Base-by-base conservation (phyloP, 257 asterid species). In the Solanum pennellii region DNA sequence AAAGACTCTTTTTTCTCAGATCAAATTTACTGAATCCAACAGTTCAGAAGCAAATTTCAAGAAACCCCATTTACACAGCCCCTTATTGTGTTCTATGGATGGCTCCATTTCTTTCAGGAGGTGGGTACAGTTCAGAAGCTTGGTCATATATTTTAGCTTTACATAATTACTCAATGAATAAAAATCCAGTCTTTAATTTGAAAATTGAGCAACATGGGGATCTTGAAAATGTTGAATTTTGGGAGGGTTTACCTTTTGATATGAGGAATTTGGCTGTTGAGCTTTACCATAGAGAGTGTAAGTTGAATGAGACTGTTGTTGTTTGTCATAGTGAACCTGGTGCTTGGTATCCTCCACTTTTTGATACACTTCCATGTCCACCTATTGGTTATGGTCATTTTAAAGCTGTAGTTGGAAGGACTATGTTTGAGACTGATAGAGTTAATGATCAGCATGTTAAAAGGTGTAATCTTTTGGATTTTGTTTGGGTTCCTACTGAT, bases 251-350 rank as follows among this genome's bases (percentile, higher is more conserved):
- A 88, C 92, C 99, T 7, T 11, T 25, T 21, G 96, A 93, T 41
- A 93, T 92, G 93, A 92, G 94, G 83, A 84, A 89, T 14, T 92
- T 94, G 56, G 98, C 94, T 11, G 6, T 91, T 73, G 87, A 91
- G 91, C 93, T 95, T 66, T 56, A 92, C 86, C 91, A 89, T n/a
- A 90, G 92, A 47, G 56, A 88, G 12, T 96, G 99, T 85, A 84
- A 86, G 82, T 52, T 87, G 75, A 89, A 95, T 87, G 94, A 92
- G 85, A 96, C 97, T 37, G 74, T 94, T 85, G 98, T 94, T 27
- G 88, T 96, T 31, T 96, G 99, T 88, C 99, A 96, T 84, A 96
- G 98, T 87, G 99, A 96, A 83, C 99, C 99, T 3, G 99, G 99
- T 88, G 98, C 98, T 83, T 96, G 98, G 99, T 83, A 92, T 37